Percentiles rank a stretch among this genome's conserved stretches.
Conservation (phyloP, 2,329 filamentous ascomycete genomes). For the Colletotrichum kahawae region DNA sequence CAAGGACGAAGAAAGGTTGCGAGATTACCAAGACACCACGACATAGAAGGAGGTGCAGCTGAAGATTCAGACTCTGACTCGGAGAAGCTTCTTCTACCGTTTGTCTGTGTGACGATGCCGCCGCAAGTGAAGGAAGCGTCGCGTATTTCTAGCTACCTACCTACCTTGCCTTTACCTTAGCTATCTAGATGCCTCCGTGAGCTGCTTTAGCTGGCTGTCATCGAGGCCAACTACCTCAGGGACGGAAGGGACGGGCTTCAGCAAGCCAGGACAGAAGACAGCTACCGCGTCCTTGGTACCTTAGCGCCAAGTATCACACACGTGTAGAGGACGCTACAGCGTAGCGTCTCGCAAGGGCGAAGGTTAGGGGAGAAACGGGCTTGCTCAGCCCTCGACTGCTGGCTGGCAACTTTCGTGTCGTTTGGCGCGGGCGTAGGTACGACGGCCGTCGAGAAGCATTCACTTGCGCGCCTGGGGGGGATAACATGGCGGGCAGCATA, state of each 20-base stretch:
- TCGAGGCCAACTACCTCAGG: not conserved
- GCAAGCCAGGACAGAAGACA: not conserved
- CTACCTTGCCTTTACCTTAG: not conserved
- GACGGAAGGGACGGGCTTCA: not conserved
- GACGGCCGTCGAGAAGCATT: not conserved
- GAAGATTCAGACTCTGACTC: not conserved
- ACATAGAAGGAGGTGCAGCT: not conserved
- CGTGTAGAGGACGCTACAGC: constrained; percentile 5
- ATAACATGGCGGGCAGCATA: not conserved
- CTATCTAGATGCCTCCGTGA: not conserved
- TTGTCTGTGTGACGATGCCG: not conserved
- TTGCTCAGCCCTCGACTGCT: constrained; percentile 4
- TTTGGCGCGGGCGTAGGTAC: not conserved
- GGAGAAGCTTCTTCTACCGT: not conserved
- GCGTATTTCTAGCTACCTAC: not conserved
- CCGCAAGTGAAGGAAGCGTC: not conserved
- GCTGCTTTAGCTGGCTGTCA: not conserved
- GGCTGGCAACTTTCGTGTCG: not conserved
- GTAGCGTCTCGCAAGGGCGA: constrained; percentile 14
- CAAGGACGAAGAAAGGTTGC: not conserved
- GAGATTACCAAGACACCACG: constrained; percentile 16
- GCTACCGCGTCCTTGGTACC: not conserved
- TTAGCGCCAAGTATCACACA: constrained; percentile 17
- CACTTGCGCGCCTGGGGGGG: not conserved
- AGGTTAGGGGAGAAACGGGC: constrained; percentile 5